These are phyloP conservation scores for Verticillium dahliae DNA, from an alignment of 2,329 filamentous ascomycete species.

Conservation along the genomic window DNA sequence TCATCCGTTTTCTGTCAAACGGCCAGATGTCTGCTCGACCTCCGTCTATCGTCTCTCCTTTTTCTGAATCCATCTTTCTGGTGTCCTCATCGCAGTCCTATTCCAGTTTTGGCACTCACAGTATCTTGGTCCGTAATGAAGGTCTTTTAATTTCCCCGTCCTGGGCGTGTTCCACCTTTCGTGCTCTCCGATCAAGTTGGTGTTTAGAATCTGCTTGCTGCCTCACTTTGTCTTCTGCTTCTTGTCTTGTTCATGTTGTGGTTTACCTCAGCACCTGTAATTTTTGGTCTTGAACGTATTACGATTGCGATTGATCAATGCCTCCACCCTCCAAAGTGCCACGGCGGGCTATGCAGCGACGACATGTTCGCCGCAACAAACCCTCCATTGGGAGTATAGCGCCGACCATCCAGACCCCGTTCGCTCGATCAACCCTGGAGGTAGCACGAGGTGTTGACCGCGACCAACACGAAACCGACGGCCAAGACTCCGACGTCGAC, in stretches of 20 bases:
- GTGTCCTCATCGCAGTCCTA: neutral
- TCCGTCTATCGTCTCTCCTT: neutral
- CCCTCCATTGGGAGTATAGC: neutral
- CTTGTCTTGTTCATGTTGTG: neutral
- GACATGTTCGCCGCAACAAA: neutral
- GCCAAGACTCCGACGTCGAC: neutral
- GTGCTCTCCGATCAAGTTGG: neutral
- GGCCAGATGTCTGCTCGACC: neutral
- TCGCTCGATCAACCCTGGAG: neutral
- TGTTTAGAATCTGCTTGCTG: neutral
- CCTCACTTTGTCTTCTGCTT: neutral
- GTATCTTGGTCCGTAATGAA: neutral
- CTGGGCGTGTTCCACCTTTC: neutral
- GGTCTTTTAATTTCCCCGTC: neutral
- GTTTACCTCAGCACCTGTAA: neutral
- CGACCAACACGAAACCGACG: neutral
- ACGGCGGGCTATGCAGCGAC: neutral
- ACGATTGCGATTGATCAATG: neutral
- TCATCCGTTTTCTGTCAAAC: neutral
- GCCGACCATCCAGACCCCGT: neutral
- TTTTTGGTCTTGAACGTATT: neutral
- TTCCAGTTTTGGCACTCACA: neutral
- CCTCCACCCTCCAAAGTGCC: neutral
- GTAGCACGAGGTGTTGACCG: neutral
- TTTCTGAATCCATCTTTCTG: neutral